These are phyloP conservation scores for Teratosphaeria nubilosa DNA, from an alignment of 2,329 filamentous ascomycete species.

Conservation along the genomic window DNA sequence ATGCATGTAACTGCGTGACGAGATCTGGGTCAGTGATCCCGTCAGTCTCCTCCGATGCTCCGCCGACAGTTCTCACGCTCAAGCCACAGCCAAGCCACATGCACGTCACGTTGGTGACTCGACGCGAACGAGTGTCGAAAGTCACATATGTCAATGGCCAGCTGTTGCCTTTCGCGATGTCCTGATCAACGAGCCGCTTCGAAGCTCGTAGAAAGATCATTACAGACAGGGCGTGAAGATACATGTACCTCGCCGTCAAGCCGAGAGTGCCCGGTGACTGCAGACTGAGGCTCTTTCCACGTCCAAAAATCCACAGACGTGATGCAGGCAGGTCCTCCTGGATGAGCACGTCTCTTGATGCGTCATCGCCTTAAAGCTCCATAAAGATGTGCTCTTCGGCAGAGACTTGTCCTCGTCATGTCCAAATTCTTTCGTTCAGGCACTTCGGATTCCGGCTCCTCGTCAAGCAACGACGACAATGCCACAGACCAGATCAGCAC, in stretches of 20 bases:
- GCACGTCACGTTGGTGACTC: background rate
- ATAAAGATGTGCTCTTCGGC: background rate
- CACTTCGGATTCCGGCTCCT: constrained; percentile 8
- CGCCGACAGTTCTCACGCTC: background rate
- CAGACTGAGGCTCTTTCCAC: background rate
- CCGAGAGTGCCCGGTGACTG: background rate
- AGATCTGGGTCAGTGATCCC: background rate
- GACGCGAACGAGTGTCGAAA: background rate
- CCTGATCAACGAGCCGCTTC: background rate
- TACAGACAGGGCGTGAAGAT: background rate
- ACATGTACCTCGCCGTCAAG: too few species aligned
- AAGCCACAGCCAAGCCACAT: background rate
- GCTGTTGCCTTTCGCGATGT: background rate
- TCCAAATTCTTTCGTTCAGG: constrained; percentile 15
- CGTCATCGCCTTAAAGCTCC: background rate
- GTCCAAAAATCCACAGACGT: background rate
- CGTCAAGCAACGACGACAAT: constrained; percentile 6
- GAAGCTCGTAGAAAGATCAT: background rate
- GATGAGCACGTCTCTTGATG: background rate
- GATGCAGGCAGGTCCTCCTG: background rate
- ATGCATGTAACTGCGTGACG: background rate
- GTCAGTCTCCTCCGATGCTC: background rate
- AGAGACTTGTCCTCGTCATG: constrained; percentile 4
- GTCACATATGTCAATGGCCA: background rate
- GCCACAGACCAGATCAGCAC: constrained; percentile 1